Evolutionary conservation across 768 basidiomycete genomes (phyloP), one percentile per base, ranked within the genome.

Genomic region (Mycena rebaudengoi): DNA sequence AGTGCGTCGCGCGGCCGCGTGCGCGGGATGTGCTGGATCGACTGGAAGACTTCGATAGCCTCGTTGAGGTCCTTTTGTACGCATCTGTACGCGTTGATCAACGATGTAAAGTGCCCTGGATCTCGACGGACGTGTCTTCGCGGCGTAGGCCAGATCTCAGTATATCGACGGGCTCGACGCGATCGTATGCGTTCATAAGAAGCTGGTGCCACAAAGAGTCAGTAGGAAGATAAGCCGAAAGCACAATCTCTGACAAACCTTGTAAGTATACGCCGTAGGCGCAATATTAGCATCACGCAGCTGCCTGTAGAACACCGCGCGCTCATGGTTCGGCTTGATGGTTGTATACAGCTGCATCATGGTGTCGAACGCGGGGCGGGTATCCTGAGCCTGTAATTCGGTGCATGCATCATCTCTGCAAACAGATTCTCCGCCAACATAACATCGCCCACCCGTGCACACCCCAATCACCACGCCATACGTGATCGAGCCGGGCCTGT

Each of bases 281-380:
- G 78, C 70, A 25, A 99, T 88, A 0, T 82, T 77, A 4, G 85
- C 88, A 28, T 75, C 73, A 33, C 80, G 74, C 76, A 99, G 82
- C 70, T 86, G 81, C 48, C 91, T 73, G 75, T 91, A 91, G 69
- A 85, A 81, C 26, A 98, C 76, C 18, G 91, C 92, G 46, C 88
- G 85, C 26, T 84, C 85, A 52, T 95, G 87, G 65, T 94, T 90
- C 2, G 95, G 97, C 75, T 92, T 93, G n/a, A 91, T 95, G 57
- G 90, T 88, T 48, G 91, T 90, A 78, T 95, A 96, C 70, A 97
- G 83, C 75, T 99, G 98, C 87, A 99, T 98, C 96, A 99, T 98
- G 32, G 92, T 96, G 79, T 99, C 99, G 84, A 90, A 99, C 1
- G 97, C 96, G 20, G n/a, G n/a, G n/a, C n/a, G n/a, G 97, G 98